Conservation (phyloP, 2,329 filamentous ascomycete species). For the Trichoderma sp. region DNA sequence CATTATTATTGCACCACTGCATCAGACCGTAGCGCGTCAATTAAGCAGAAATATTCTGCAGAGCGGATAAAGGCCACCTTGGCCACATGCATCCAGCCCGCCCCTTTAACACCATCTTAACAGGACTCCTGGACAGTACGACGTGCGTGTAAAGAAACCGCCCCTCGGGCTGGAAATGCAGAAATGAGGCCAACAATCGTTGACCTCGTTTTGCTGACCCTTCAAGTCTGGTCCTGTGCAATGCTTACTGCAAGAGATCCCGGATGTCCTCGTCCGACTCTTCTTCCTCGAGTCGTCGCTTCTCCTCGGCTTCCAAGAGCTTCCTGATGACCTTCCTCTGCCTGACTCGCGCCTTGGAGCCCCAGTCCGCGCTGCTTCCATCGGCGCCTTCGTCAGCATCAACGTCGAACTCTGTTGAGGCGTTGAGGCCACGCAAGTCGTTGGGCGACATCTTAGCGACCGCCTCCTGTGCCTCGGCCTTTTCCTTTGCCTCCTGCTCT, state of each 20-base stretch:
- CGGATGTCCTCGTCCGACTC: conserved; percentile 72
- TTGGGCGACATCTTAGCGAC: conserved; percentile 63
- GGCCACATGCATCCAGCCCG: conserved; percentile 15
- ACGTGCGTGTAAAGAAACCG: background rate
- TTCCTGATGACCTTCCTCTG: conserved; percentile 69
- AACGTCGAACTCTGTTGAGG: conserved; percentile 57
- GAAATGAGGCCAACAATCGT: background rate
- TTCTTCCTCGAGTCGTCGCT: conserved; percentile 61
- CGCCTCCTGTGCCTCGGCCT: conserved; percentile 56
- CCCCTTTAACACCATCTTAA: background rate
- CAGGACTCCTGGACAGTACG: background rate
- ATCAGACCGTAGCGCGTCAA: conserved; percentile 12
- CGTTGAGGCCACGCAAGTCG: conserved; percentile 60
- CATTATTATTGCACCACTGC: conserved; percentile 14
- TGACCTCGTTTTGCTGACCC: background rate
- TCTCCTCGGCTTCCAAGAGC: conserved; percentile 64
- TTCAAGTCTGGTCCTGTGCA: background rate
- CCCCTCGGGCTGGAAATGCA: background rate
- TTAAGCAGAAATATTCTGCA: conserved; percentile 1
- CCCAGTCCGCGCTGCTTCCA: conserved; percentile 62
- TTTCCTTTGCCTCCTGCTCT: conserved; percentile 55
- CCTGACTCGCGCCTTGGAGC: conserved; percentile 68
- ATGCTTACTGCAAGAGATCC: conserved; percentile 59
- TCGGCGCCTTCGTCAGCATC: conserved; percentile 50
- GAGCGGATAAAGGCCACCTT: conserved; percentile 17